Evolutionary conservation across 306 rosid genomes (phyloP).

Genomic region (Quercus mongolica): DNA sequence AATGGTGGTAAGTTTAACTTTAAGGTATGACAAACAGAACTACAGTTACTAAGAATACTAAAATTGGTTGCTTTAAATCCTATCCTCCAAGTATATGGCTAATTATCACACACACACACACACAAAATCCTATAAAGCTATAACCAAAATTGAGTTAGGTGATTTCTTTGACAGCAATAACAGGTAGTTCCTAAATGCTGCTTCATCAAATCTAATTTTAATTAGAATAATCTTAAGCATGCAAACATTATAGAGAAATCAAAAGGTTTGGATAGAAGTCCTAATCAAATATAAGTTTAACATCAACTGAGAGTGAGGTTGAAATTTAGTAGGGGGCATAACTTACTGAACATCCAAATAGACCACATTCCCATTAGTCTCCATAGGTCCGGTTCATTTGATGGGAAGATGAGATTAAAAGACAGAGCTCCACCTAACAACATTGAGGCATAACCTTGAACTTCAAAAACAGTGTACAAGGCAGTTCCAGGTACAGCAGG

Average conservation of each 20-base stretch:
- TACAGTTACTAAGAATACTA: neutral
- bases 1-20: neutral
- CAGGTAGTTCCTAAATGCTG: too few species aligned
- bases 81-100: too few species aligned
- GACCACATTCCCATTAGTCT: conserved; percentile 99
- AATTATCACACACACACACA: too few species aligned
- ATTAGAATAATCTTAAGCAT: too few species aligned
- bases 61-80: too few species aligned
- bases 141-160: too few species aligned
- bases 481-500: conserved; percentile 89
- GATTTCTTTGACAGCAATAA: too few species aligned
- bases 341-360: conserved; percentile 98
- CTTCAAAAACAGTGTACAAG: conserved; percentile 85
- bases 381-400: conserved; percentile 92
- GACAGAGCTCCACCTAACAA: conserved; percentile 86
- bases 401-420: conserved; percentile 86
- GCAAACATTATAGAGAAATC: too few species aligned
- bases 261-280: neutral
- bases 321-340: neutral
- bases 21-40: neutral
- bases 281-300: neutral
- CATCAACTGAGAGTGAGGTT: neutral
- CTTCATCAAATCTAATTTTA: too few species aligned
- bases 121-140: too few species aligned
- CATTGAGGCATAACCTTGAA: conserved; percentile 90